These are phyloP conservation scores for Globisporangium ultimum DNA, from an alignment of 352 stramenopile species.

Conservation along the genomic window DNA sequence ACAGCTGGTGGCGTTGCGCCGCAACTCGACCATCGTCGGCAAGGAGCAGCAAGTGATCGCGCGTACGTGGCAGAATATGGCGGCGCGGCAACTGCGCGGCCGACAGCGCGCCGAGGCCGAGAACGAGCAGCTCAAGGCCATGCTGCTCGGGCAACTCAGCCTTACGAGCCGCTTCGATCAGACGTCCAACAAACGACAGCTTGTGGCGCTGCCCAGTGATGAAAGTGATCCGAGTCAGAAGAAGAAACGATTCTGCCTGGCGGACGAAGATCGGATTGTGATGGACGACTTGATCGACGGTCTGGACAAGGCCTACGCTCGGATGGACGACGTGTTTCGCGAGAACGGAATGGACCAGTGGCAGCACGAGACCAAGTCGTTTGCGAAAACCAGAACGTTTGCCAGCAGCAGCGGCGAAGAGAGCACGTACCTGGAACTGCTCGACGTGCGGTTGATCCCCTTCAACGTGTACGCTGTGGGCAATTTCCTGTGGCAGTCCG, in stretches of 20 bases:
- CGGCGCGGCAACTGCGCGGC: conserved; percentile 8
- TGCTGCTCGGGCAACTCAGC: conserved; percentile 16
- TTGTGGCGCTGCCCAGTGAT: conserved; percentile 5
- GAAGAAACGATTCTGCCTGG: not conserved
- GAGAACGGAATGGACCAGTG: conserved; percentile 7
- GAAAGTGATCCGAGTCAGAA: not conserved
- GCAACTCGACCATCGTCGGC: conserved; percentile 11
- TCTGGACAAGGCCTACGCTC: conserved; percentile 3
- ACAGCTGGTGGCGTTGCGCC: conserved; percentile 8
- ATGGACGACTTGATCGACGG: conserved; percentile 13
- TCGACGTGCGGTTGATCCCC: conserved; percentile 15
- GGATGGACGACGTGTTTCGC: conserved; percentile 9
- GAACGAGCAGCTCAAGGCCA: conserved; percentile 15
- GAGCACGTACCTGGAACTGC: conserved; percentile 10
- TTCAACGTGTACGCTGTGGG: conserved; percentile 9
- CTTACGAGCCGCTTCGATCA: conserved; percentile 10
- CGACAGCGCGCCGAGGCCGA: conserved; percentile 13
- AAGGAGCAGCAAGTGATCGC: conserved; percentile 8
- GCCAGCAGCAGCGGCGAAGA: not conserved
- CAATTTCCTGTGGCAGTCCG: conserved; percentile 15
- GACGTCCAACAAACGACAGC: conserved; percentile 17
- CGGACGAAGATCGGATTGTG: not conserved
- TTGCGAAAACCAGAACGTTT: conserved; percentile 6
- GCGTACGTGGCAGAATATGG: conserved; percentile 13
- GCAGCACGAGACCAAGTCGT: conserved; percentile 6